A percentile compares a stretch with the other conserved stretches of the same genome.
Conservation (phyloP, 1,284 basidiomycete genomes). For the Sanguinoderma infundibulare region DNA sequence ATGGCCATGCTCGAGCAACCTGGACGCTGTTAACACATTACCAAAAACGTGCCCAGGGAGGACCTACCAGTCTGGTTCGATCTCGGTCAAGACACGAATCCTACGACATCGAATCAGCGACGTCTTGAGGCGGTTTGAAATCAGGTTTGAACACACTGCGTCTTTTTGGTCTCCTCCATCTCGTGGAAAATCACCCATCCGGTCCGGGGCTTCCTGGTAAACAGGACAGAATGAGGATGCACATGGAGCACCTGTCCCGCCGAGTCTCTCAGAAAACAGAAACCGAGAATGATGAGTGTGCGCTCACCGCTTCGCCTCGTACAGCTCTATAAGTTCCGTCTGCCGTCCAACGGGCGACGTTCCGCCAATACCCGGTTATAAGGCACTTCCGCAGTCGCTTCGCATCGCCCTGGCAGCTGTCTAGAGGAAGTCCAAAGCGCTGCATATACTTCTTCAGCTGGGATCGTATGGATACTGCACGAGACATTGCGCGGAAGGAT, state of each 20-base stretch:
- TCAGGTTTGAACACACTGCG: constrained; percentile 57
- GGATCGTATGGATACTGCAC: constrained; percentile 89
- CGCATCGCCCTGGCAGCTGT: constrained; percentile 87
- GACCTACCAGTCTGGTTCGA: constrained; percentile 61
- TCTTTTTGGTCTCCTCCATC: constrained; percentile 94
- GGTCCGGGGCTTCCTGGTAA: constrained; percentile 87
- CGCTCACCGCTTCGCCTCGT: constrained; percentile 78
- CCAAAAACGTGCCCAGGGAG: not conserved
- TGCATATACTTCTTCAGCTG: constrained; percentile 94
- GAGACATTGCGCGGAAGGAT: constrained; percentile 90
- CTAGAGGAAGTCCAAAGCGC: constrained; percentile 77
- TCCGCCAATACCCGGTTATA: constrained; percentile 92
- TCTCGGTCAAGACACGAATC: constrained; percentile 60
- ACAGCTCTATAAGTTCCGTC: constrained; percentile 91
- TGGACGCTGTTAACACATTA: constrained; percentile 21
- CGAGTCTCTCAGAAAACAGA: not conserved
- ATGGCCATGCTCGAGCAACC: constrained; percentile 56
- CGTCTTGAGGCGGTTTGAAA: not conserved
- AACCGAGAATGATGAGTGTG: not conserved
- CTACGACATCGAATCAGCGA: constrained; percentile 31
- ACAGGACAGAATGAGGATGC: constrained; percentile 94
- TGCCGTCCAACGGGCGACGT: constrained; percentile 87
- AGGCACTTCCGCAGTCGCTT: constrained; percentile 83
- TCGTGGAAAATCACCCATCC: constrained; percentile 97
- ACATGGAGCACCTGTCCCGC: constrained; percentile 76